Conservation (phyloP, 345 rosid species). For the Melaleuca alternifolia region DNA sequence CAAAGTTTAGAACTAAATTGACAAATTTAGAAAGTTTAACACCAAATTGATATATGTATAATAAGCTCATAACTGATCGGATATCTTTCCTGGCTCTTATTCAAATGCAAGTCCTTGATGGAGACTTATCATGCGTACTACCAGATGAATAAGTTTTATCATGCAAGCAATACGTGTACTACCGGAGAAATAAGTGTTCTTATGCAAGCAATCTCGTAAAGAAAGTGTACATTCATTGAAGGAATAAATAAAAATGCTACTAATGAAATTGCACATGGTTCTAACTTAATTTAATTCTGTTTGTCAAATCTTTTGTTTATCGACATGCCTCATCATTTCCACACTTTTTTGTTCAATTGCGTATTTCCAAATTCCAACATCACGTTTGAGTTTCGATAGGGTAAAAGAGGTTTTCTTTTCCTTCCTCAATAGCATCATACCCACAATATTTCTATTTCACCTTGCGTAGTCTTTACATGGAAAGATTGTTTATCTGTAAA, state of each 20-base stretch:
- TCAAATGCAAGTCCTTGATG: neutral
- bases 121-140: neutral
- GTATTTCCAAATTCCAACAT: neutral
- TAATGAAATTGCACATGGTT: neutral
- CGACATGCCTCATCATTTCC: neutral
- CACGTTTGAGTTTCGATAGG: neutral
- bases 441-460: neutral
- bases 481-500: neutral
- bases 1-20: neutral
- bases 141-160: neutral
- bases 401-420: neutral
- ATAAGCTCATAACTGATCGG: neutral
- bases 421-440: neutral
- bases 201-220: neutral
- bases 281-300: neutral
- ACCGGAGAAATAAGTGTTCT: neutral
- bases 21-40: neutral
- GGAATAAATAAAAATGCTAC: neutral
- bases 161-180: neutral
- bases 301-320: neutral
- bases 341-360: neutral
- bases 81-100: neutral
- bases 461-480: neutral
- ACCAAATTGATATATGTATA: accelerated
- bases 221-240: neutral